Percentiles rank a stretch among this genome's conserved stretches.
phyloP scores from a whole-genome alignment of 2,329 filamentous ascomycete genomes.

The Truncatella angustata region DNA sequence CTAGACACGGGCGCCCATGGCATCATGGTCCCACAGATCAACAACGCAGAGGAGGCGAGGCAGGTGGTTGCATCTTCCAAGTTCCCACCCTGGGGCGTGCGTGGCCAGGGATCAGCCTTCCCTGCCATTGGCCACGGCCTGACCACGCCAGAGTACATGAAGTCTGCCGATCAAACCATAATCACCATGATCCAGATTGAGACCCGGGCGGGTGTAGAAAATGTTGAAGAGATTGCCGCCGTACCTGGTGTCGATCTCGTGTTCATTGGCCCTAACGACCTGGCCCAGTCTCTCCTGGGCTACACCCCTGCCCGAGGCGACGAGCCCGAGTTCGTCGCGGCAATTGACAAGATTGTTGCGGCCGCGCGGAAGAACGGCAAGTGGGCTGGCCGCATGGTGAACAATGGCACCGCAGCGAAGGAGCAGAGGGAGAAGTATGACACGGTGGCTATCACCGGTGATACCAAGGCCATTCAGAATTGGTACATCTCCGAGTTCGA shows the following conservation, averaged over 20 bases:
- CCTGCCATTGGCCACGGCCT: conserved; percentile 6
- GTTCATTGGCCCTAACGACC: conserved; percentile 6
- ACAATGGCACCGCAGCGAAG: conserved; percentile 2
- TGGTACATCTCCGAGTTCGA: conserved; percentile 5
- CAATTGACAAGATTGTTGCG: conserved; percentile 2
- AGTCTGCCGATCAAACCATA: conserved; percentile 1
- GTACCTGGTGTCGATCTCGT: not conserved
- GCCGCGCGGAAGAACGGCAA: conserved; percentile 1
- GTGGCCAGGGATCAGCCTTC: conserved; percentile 2
- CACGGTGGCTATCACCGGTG: conserved; percentile 1
- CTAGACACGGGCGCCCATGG: conserved; percentile 2
- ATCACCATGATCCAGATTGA: conserved; percentile 6
- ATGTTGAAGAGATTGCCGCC: conserved; percentile 1
- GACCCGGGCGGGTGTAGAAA: not conserved
- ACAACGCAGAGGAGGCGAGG: not conserved
- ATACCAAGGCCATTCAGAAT: conserved; percentile 7
- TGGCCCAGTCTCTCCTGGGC: conserved; percentile 3
- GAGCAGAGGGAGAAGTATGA: not conserved
- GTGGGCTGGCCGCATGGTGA: conserved; percentile 6
- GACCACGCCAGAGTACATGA: conserved; percentile 3
- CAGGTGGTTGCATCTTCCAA: conserved; percentile 1
- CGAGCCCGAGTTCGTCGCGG: not conserved
- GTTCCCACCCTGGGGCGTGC: not conserved
- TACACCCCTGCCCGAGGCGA: conserved; percentile 3
- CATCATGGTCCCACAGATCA: conserved; percentile 6